A percentile compares a stretch with the other conserved stretches of the same genome.
phyloP scores from a whole-genome alignment of 495 filamentous ascomycete genomes.

The Darksidea phi region DNA sequence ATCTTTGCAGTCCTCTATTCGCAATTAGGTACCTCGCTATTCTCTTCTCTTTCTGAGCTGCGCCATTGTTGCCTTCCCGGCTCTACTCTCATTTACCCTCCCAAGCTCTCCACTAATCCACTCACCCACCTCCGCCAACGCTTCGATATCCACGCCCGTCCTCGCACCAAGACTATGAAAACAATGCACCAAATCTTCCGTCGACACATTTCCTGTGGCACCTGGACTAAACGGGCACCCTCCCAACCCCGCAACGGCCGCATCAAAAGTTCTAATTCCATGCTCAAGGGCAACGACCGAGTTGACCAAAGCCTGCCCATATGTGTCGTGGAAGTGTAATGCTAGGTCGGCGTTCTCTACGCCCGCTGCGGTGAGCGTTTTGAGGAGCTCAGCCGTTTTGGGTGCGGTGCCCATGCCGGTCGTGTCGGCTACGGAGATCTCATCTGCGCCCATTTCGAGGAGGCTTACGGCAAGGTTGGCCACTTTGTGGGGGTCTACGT shows the following conservation, averaged over 20 bases:
- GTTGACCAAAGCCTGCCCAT: slow-evolving; percentile 91
- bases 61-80: slow-evolving; percentile 45
- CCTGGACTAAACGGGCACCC: slow-evolving; percentile 94
- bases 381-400: slow-evolving; percentile 67
- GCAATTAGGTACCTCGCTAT: too few relatives aligned
- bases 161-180: slow-evolving; percentile 82
- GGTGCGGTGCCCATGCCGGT: slow-evolving; percentile 96
- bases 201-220: slow-evolving; percentile 92
- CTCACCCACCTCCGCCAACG: slow-evolving; percentile 73
- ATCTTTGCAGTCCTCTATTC: too few relatives aligned
- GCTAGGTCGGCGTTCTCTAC: slow-evolving; percentile 79
- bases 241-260: slow-evolving; percentile 83
- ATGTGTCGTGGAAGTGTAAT: slow-evolving; percentile 96
- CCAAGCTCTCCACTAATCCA: slow-evolving; percentile 89
- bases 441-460: slow-evolving; percentile 93
- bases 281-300: slow-evolving; percentile 81
- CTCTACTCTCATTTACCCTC: slow-evolving; percentile 51
- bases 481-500: slow-evolving; percentile 74
- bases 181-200: slow-evolving; percentile 90
- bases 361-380: slow-evolving; percentile 69
- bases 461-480: slow-evolving; percentile 78
- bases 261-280: slow-evolving; percentile 86
- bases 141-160: slow-evolving; percentile 83
- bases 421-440: slow-evolving; percentile 91
- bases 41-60: slow-evolving; percentile 37